phyloP scores from a whole-genome alignment of 352 stramenopile genomes.

The Pythium apleroticum region DNA sequence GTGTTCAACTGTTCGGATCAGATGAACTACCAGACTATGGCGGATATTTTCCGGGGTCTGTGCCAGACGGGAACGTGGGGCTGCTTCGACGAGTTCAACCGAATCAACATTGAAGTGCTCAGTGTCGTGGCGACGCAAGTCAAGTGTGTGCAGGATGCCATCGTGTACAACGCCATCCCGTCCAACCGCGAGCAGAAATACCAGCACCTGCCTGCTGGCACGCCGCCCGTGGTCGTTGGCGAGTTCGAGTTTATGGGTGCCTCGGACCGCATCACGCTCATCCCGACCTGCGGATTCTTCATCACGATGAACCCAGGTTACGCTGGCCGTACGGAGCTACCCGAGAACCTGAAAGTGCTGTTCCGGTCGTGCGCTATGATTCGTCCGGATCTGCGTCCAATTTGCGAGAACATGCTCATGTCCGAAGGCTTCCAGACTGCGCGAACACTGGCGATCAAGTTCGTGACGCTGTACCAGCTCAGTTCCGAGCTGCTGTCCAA shows the following conservation, averaged over 20 bases:
- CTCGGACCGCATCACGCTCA: constrained; percentile 82
- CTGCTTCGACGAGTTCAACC: constrained; percentile 89
- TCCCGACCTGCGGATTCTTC: constrained; percentile 91
- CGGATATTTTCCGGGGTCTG: constrained; percentile 84
- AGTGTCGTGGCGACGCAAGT: constrained; percentile 86
- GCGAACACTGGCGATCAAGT: constrained; percentile 90
- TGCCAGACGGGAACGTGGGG: constrained; percentile 87
- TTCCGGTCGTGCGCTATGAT: constrained; percentile 94
- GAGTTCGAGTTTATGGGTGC: constrained; percentile 89
- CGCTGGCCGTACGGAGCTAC: constrained; percentile 82
- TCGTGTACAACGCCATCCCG: constrained; percentile 88
- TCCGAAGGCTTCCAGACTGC: constrained; percentile 88
- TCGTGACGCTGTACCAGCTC: constrained; percentile 89
- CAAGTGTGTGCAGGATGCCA: constrained; percentile 85
- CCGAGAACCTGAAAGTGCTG: constrained; percentile 91
- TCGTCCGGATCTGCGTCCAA: constrained; percentile 91
- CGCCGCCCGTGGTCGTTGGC: constrained; percentile 87
- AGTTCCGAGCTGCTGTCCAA: constrained; percentile 84
- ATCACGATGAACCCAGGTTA: constrained; percentile 97
- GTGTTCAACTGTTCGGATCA: constrained; percentile 91
- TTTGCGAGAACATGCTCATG: constrained; percentile 91
- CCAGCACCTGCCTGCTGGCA: constrained; percentile 90
- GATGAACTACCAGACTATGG: constrained; percentile 91
- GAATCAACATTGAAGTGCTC: constrained; percentile 88
- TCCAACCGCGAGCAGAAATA: constrained; percentile 95